Evolutionary conservation across 495 filamentous ascomycete genomes (phyloP), one percentile per base, ranked within the genome.

Genomic region (Hyaloscypha hepaticicola): DNA sequence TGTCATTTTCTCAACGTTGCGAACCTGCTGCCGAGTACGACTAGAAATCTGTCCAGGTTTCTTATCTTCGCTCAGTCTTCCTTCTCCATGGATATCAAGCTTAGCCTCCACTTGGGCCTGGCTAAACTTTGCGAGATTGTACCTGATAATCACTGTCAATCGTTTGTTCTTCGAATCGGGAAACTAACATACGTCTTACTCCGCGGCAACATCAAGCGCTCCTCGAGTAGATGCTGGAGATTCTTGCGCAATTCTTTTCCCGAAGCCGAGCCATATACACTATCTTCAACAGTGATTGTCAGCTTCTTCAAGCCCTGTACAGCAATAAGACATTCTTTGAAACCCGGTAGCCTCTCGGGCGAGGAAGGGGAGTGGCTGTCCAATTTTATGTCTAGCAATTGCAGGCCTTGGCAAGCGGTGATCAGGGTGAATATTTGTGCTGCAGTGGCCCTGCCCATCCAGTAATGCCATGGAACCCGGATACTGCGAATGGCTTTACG

Each of bases 11-110:
- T 56, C 25, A 25, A 58, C 1, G 21, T 41, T 65, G 38, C 58
- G 61, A 25, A 25, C 14, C 33, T 57, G 53, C 41, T 41, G 28
- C 14, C 67, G 62, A 16, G 67, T 69, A 24, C 67, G 67, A 38
- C 57, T 66, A 1, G 63, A 60, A 45, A 69, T 55, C 1, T 60
- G n/a, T 24, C 67, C 63, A 12, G 63, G 63, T n/a, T 66, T 66
- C 38, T 29, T 53, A 33, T 69, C 67, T 1, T 58, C 45, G 29
- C 58, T 33, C 19, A 69, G n/a, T 49, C 67, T 38, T 26, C 67
- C 63, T 11, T 63, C 67, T 19, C 67, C 67, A 51, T 63, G 34
- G n/a, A 69, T 29, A 38, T 69, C 57, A 0, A 68, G 55, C 3
- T 50, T 25, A 5, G 61, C 55, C 0, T 4, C 5, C 11, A 16